These are phyloP conservation scores for Chlamydomonas urium DNA, from an alignment of 139 green algal species.

Conservation along the genomic window DNA sequence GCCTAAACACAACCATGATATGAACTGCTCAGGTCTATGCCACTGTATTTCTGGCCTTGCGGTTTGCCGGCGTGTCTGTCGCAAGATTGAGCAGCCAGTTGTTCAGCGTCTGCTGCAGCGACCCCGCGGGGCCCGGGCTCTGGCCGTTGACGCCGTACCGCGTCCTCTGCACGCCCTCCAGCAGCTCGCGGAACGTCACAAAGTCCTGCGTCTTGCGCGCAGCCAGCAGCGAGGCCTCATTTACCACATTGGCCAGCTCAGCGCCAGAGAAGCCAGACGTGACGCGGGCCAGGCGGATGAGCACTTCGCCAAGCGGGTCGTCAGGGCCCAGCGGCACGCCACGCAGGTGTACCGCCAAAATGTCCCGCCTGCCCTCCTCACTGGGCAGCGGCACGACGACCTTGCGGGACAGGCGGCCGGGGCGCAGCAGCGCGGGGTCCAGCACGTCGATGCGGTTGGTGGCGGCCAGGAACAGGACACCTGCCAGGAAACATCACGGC, in stretches of 20 bases:
- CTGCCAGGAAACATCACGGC: too few relatives aligned
- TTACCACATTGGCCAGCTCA: slow-evolving; percentile 94
- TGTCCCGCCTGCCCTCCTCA: slow-evolving; percentile 56
- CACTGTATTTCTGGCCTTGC: background rate
- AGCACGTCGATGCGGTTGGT: slow-evolving; percentile 87
- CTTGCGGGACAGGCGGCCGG: slow-evolving; percentile 62
- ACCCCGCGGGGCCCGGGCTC: background rate
- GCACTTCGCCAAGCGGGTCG: background rate
- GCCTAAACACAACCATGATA: too few relatives aligned
- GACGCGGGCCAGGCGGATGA: background rate
- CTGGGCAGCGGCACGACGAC: slow-evolving; percentile 78
- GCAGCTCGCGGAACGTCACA: slow-evolving; percentile 64
- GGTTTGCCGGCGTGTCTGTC: background rate
- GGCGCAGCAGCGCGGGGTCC: slow-evolving; percentile 81
- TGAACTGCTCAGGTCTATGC: slow-evolving; percentile 1
- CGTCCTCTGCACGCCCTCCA: slow-evolving; percentile 31
- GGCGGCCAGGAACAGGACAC: slow-evolving; percentile 82
- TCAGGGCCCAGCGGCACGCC: slow-evolving; percentile 25
- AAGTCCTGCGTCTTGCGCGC: slow-evolving; percentile 47
- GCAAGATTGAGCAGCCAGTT: slow-evolving; percentile 9
- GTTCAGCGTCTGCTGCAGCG: background rate
- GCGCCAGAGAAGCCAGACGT: slow-evolving; percentile 56
- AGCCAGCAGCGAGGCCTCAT: slow-evolving; percentile 85
- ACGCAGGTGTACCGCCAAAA: slow-evolving; percentile 78
- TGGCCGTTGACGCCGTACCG: slow-evolving; percentile 13